Conservation (phyloP, 2,329 filamentous ascomycete species). For the Pseudopyrenochaeta lycopersici region DNA sequence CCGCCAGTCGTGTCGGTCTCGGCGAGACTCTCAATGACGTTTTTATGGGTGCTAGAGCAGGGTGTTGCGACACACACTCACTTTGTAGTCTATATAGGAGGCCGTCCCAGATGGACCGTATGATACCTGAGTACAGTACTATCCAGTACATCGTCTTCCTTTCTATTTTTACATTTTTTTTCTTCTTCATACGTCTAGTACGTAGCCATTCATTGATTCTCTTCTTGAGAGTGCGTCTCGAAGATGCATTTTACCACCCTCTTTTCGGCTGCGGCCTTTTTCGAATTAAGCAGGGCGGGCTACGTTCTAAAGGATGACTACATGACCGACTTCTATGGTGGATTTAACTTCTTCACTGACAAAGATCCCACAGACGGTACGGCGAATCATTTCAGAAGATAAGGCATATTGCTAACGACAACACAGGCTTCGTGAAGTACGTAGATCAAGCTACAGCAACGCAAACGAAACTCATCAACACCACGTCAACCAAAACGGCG, state of each 20-base stretch:
- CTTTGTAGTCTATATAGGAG: slow-evolving; percentile 35
- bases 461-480: slow-evolving; percentile 52
- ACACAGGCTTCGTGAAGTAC: slow-evolving; percentile 51
- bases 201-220: slow-evolving; percentile 42
- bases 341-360: slow-evolving; percentile 55
- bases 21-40: slow-evolving; percentile 18
- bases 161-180: slow-evolving; percentile 28
- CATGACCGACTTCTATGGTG: slow-evolving; percentile 55
- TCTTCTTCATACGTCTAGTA: slow-evolving; percentile 42
- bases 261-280: slow-evolving; percentile 45
- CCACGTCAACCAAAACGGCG: slow-evolving; percentile 41
- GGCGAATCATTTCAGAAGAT: neutral
- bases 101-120: slow-evolving; percentile 18
- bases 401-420: slow-evolving; percentile 24
- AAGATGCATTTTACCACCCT: slow-evolving; percentile 49
- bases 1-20: slow-evolving; percentile 15
- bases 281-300: slow-evolving; percentile 49
- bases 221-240: slow-evolving; percentile 32
- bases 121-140: slow-evolving; percentile 14
- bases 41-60: slow-evolving; percentile 13
- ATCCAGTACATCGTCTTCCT: slow-evolving; percentile 27
- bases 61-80: slow-evolving; percentile 14
- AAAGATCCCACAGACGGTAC: slow-evolving; percentile 56
- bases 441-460: slow-evolving; percentile 50
- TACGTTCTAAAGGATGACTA: slow-evolving; percentile 53